phyloP scores from a whole-genome alignment of 2,329 filamentous ascomycete species.

The Clonostachys rhizophaga region DNA sequence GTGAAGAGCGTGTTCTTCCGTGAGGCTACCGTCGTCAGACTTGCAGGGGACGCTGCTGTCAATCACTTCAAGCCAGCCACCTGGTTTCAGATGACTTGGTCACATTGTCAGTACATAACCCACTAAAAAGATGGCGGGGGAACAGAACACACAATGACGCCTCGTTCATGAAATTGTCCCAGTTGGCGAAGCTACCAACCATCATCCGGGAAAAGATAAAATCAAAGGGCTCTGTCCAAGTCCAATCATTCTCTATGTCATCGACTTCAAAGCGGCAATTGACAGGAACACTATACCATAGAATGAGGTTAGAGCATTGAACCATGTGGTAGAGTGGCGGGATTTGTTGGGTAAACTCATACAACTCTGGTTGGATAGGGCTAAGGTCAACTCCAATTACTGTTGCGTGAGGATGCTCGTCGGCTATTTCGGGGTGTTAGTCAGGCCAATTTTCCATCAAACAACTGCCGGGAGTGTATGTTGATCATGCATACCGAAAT shows the following conservation, averaged over 20 bases:
- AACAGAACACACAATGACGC: too few species aligned
- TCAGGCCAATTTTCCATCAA: too few species aligned
- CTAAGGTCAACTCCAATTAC: too few species aligned
- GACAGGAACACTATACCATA: slow-evolving; percentile 13
- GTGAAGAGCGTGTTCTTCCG: slow-evolving; percentile 7
- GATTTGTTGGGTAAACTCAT: too few species aligned
- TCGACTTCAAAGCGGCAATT: slow-evolving; percentile 31
- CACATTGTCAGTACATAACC: not conserved
- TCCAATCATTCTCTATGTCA: slow-evolving; percentile 21
- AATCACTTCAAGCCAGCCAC: slow-evolving; percentile 25
- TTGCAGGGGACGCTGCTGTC: slow-evolving; percentile 16
- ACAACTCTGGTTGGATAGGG: too few species aligned
- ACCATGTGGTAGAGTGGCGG: too few species aligned
- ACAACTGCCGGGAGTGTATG: too few species aligned
- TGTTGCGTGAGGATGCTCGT: too few species aligned
- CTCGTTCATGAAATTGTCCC: too few species aligned
- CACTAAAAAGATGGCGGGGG: not conserved
- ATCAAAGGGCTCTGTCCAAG: slow-evolving; percentile 20
- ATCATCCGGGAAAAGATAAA: slow-evolving; percentile 29
- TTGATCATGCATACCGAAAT: too few species aligned
- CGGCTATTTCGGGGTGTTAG: too few species aligned
- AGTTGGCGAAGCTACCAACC: not conserved
- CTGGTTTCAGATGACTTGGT: slow-evolving; percentile 22
- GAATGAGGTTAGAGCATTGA: too few species aligned
- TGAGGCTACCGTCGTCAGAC: slow-evolving; percentile 18